Base-by-base conservation (phyloP, 73 alveolate genomes). In the Urostyla sp. region DNA sequence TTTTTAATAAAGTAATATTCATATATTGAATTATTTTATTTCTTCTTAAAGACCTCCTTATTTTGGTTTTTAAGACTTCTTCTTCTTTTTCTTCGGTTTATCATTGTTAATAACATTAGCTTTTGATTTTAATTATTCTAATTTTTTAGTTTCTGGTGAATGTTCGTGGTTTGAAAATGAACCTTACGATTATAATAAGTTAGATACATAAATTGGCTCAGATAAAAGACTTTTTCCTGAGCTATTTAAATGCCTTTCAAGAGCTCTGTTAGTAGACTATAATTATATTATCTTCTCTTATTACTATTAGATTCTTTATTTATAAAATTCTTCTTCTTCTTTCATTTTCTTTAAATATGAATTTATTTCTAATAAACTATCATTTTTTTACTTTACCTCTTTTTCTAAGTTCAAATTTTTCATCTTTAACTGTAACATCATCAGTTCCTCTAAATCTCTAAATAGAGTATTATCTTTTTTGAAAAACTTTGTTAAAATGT, bases 191-290 rank as follows among this genome's bases (percentile, higher is more conserved):
- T n/a, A n/a, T n/a, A n/a, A n/a, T n/a, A n/a, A n/a, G n/a, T n/a
- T n/a, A n/a, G n/a, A n/a, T n/a, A n/a, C n/a, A n/a, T n/a, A n/a
- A n/a, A n/a, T n/a, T n/a, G n/a, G n/a, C n/a, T n/a, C n/a, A n/a
- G n/a, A n/a, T n/a, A n/a, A n/a, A n/a, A n/a, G n/a, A n/a, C n/a
- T n/a, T n/a, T n/a, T n/a, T n/a, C n/a, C n/a, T n/a, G n/a, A n/a
- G n/a, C n/a, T n/a, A n/a, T n/a, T n/a, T n/a, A n/a, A n/a, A 53
- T 75, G 87, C 38, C 36, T 75, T 24, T 75, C 36, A 13, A 75
- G 48, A 23, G 87, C 78, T 21, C 57, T 75, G 46, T 75, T 56
- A 28, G 87, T 78, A 4, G 67, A 50, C 18, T 53, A 56, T 35
- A 75, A 20, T 43, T 56, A 21, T 15, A 75, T 66, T 10, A 50